Evolutionary conservation across 2,329 filamentous ascomycete genomes (phyloP), one percentile per base, ranked within the genome.

Genomic region (Monosporascus sp.): DNA sequence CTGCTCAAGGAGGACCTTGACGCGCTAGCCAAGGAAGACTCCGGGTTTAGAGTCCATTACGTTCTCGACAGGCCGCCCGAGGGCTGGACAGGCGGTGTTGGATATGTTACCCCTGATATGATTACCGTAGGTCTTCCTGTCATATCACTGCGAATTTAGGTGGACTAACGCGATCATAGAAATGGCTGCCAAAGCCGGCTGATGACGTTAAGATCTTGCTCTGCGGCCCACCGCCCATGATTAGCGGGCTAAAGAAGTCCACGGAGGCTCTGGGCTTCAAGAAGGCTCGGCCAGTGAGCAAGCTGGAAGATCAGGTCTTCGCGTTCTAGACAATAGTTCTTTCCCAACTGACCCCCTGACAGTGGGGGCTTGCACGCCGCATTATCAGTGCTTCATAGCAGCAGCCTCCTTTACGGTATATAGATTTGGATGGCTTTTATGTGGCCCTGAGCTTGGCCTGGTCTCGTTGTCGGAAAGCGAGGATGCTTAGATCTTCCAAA

Each of bases 251-350:
- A 79, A 99, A 99, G 88, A 97, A 97, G 82, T 83, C 90, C 6
- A 87, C 92, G 49, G 90, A 95, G 75, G 81, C 83, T 58, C 81
- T 97, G 20, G 94, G 94, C 54, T 99, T 88, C 79, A 82, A 89
- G 68, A 97, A 97, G 81, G 89, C 94, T 43, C 84, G 86, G 56
- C 90, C 93, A 45, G 92, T 97, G 65, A 97, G 92, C 85, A 97
- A 97, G 83, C 85, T 97, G 51, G 89, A 93, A 70, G 94, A 99
- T 72, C 94, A 97, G 74, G 90, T 99, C 62, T 99, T 99, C 77
- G 91, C 90, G 68, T 99, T 99, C 75, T 91, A 88, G 74, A 65
- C 48, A 49, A 31, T 47, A 37, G 15, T 22, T 22, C 18, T 35
- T 35, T 52, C 31, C 31, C 9, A 35, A 11, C 31, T 31, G 27